Evolutionary conservation across 2,329 filamentous ascomycete genomes (phyloP).

Genomic region (Fusarium torulosum): DNA sequence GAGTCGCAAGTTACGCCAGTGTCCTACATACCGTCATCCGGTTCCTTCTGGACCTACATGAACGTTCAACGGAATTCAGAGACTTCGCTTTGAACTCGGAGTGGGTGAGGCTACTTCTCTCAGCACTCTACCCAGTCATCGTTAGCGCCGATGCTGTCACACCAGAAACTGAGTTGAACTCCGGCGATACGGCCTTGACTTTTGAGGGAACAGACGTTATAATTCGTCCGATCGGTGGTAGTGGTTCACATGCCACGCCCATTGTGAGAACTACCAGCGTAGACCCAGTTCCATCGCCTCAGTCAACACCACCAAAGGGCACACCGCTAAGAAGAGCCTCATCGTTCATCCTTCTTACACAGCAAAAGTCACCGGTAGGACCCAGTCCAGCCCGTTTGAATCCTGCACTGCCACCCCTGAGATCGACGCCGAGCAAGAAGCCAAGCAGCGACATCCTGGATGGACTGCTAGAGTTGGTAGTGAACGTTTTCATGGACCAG

Average conservation of each 20-base stretch:
- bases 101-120: conserved; percentile 83
- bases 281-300: conserved; percentile 62
- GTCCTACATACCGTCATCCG: conserved; percentile 82
- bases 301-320: conserved; percentile 63
- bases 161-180: conserved; percentile 88
- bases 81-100: conserved; percentile 85
- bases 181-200: conserved; percentile 81
- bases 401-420: conserved; percentile 53
- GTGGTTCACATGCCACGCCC: conserved; percentile 70
- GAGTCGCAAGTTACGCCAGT: conserved; percentile 65
- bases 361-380: conserved; percentile 70
- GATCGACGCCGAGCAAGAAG: conserved; percentile 62
- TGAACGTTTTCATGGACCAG: conserved; percentile 87
- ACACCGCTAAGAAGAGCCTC: conserved; percentile 82
- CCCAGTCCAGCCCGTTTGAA: conserved; percentile 73
- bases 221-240: conserved; percentile 74
- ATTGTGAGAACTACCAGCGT: conserved; percentile 79
- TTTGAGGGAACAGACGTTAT: conserved; percentile 90
- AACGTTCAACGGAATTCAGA: conserved; percentile 80
- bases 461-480: conserved; percentile 79
- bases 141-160: conserved; percentile 87
- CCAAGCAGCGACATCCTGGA: conserved; percentile 80
- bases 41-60: conserved; percentile 83
- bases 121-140: conserved; percentile 86
- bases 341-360: conserved; percentile 89